Evolutionary conservation across 257 asterid species (phyloP), one percentile per base, ranked within the genome.

Genomic region (Verbena officinalis): DNA sequence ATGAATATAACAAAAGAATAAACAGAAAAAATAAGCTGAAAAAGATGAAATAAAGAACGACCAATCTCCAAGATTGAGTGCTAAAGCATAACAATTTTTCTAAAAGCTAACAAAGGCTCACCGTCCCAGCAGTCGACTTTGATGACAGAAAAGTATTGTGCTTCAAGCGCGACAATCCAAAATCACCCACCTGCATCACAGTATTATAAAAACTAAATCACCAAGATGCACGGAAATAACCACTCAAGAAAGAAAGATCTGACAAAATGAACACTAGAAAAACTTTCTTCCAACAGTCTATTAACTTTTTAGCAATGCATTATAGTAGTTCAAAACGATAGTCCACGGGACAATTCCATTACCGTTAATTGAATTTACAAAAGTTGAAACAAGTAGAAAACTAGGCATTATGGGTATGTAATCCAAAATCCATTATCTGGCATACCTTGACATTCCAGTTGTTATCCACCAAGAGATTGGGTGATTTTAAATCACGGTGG

Each of bases 91-190:
- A 30, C 27, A 45, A 56, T n/a, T 64, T 78, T 62, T 23, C 5
- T 21, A 60, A 24, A 11, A 42, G 43, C 72, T 22, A 65, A 69
- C 39, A 46, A 59, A 68, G 52, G 57, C 91, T 81, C 80, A 94
- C 99, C 80, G 99, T 94, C 73, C 99, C 99, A 67, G 96, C 99
- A 45, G 99, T 90, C 31, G 99, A 94, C 79, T 94, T 94, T 75
- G 99, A 94, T 20, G 99, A 94, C 85, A 94, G 74, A 76, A 94
- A 94, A 15, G 99, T 94, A 53, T 94, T 94, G 82, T 94, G 99
- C 81, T 94, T 94, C 95, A 94, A 78, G 67, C 99, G 96, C 66
- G 99, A 94, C 85, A 94, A 79, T 62, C 99, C 99, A 74, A 94
- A 94, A 80, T 94, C 99, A 74, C 90, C 53, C 49, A 94, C 99